Evolutionary conservation across 345 rosid species (phyloP), one percentile per base, ranked within the genome.

Genomic region (Eucalyptus marginata): DNA sequence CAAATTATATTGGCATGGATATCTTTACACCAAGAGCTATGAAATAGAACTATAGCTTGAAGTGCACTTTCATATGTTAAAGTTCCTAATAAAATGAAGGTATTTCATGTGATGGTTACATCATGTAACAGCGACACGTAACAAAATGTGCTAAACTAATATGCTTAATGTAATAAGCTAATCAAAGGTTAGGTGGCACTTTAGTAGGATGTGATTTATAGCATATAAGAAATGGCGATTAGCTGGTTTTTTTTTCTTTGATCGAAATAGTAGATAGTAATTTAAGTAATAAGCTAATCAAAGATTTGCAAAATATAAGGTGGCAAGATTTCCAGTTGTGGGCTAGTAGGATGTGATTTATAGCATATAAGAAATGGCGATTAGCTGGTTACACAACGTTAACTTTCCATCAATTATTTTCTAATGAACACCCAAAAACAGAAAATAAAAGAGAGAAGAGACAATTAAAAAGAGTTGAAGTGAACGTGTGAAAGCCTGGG

Each of bases 121-220:
- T 64, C 10, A 7, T 64, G 20, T 64, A 0, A 33, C 2, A 0
- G 2, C 8, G 1, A 33, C 13, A 33, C 0, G 4, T 16, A 33
- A 17, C 2, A 10, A 0, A 17, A 33, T 68, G 4, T 17, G 10
- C 8, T 16, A 10, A 68, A 2, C 2, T 68, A 4, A 33, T 33
- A 20, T 5, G 4, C 71, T 29, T n/a, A 14, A 59, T 64, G 40
- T 14, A 64, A n/a, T 0, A 29, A 29, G 17, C 10, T 64, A 29
- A n/a, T 29, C 18, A 64, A 64, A 64, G 3, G 10, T 64, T n/a
- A 29, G 16, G 71, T 29, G 5, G 18, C 1, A 10, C 36, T 64
- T 64, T 6, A n/a, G 36, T 14, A 14, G 76, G 36, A 64, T 64
- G 76, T n/a, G 36, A n/a, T 29, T 29, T 29, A 64, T 64, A 64